phyloP scores from a whole-genome alignment of 306 rosid genomes.

The Begonia fuchsioides region DNA sequence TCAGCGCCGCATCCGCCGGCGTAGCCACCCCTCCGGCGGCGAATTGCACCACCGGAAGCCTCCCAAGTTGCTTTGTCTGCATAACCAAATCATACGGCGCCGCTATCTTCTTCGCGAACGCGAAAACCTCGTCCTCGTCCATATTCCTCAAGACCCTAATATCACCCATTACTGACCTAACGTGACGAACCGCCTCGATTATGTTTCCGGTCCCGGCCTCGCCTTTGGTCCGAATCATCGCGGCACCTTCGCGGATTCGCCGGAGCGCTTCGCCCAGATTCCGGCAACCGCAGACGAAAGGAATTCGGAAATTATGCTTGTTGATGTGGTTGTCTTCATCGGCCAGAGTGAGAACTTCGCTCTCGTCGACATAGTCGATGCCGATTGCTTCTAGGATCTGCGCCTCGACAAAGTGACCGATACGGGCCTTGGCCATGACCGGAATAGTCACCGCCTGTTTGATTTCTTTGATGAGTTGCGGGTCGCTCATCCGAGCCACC shows the following conservation, averaged over 20 bases:
- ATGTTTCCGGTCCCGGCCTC: conserved; percentile 83
- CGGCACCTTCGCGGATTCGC: conserved; percentile 74
- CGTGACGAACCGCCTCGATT: conserved; percentile 74
- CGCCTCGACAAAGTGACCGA: conserved; percentile 83
- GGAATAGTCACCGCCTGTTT: conserved; percentile 80
- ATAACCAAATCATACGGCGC: conserved; percentile 76
- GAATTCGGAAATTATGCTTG: conserved; percentile 76
- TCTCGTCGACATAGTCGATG: conserved; percentile 70
- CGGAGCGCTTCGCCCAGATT: conserved; percentile 84
- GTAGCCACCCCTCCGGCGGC: conserved; percentile 93
- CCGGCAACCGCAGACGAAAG: conserved; percentile 84
- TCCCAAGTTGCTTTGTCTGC: conserved; percentile 85
- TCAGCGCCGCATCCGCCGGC: conserved; percentile 80
- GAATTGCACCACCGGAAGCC: conserved; percentile 81
- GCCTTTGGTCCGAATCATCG: conserved; percentile 84
- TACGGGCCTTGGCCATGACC: conserved; percentile 90
- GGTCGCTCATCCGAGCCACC: conserved; percentile 84
- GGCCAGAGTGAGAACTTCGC: conserved; percentile 69
- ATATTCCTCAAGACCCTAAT: conserved; percentile 63
- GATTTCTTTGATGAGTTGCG: conserved; percentile 69
- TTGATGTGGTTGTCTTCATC: conserved; percentile 80
- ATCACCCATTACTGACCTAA: conserved; percentile 70
- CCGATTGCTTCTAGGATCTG: conserved; percentile 84
- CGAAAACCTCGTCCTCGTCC: conserved; percentile 84
- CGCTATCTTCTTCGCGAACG: conserved; percentile 62